These are phyloP conservation scores for Talaromyces wortmannii DNA, from an alignment of 495 filamentous ascomycete genomes.

Conservation along the genomic window DNA sequence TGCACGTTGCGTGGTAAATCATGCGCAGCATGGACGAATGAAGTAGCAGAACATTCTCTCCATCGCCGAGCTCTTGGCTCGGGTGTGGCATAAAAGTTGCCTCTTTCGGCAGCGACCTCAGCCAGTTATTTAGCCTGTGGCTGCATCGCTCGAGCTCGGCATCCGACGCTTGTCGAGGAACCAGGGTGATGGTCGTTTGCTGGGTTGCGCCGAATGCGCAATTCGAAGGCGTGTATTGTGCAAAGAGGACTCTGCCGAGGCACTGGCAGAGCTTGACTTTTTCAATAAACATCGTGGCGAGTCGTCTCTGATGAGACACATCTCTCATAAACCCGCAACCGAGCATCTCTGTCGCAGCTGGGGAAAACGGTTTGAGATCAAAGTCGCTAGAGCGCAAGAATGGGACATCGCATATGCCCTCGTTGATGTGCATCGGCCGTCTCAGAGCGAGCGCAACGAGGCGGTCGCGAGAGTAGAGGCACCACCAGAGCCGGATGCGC, in stretches of 20 bases:
- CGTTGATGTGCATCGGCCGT: conserved; percentile 76
- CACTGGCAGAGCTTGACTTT: conserved; percentile 79
- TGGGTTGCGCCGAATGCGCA: conserved; percentile 57
- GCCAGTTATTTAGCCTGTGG: conserved; percentile 63
- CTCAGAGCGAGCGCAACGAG: conserved; percentile 82
- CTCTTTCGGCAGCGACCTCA: conserved; percentile 54
- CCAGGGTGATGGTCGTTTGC: conserved; percentile 73
- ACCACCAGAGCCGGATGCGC: conserved; percentile 87
- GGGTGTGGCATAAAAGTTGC: conserved; percentile 32
- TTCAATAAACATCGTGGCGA: conserved; percentile 80
- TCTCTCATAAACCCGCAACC: conserved; percentile 34
- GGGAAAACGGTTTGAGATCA: conserved; percentile 57
- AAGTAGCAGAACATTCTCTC: conserved; percentile 54
- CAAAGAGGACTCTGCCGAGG: conserved; percentile 71
- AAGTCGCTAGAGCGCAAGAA: conserved; percentile 77
- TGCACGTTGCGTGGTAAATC: conserved; percentile 79
- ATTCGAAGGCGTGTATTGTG: conserved; percentile 68
- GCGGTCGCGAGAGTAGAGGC: conserved; percentile 82
- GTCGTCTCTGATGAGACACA: conserved; percentile 51
- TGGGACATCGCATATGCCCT: conserved; percentile 77
- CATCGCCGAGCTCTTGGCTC: conserved; percentile 24
- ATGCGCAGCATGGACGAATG: conserved; percentile 76
- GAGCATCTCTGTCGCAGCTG: conserved; percentile 27
- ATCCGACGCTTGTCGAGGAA: conserved; percentile 70
- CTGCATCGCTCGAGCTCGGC: conserved; percentile 62